Evolutionary conservation across 352 stramenopile species (phyloP).

Genomic region (Phytophthora uliginosa): DNA sequence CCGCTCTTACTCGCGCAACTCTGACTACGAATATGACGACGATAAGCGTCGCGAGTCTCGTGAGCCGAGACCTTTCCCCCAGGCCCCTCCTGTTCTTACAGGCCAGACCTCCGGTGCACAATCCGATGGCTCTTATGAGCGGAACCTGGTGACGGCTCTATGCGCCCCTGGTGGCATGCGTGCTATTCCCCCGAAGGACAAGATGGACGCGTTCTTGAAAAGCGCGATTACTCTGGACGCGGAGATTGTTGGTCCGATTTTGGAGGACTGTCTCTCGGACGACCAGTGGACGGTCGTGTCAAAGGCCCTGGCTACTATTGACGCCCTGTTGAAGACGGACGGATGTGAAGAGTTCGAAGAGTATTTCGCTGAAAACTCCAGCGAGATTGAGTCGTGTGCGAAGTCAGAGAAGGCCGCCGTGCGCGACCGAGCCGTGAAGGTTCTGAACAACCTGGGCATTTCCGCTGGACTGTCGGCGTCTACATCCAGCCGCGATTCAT

Average conservation of each 20-base stretch:
- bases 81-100: conserved; percentile 38
- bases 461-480: conserved; percentile 40
- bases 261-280: conserved; percentile 95
- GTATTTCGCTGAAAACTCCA: conserved; percentile 86
- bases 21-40: conserved; percentile 73
- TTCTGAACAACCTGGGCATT: conserved; percentile 71
- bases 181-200: conserved; percentile 95
- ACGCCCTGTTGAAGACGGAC: conserved; percentile 82
- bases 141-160: conserved; percentile 93
- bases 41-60: conserved; percentile 45
- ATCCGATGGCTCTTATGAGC: conserved; percentile 93
- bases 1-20: conserved; percentile 49
- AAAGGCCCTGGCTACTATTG: conserved; percentile 96
- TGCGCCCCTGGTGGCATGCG: conserved; percentile 96
- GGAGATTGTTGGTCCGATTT: conserved; percentile 94
- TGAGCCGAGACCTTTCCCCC: conserved; percentile 30
- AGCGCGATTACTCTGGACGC: conserved; percentile 92
- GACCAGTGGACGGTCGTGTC: conserved; percentile 92
- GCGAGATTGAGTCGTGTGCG: conserved; percentile 78
- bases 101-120: conserved; percentile 81
- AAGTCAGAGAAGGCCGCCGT: conserved; percentile 85
- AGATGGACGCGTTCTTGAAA: conserved; percentile 94
- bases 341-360: conserved; percentile 88
- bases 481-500: conserved; percentile 35
- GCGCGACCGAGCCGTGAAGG: conserved; percentile 81